Evolutionary conservation across 768 basidiomycete species (phyloP), one percentile per base, ranked within the genome.

Genomic region (Russula dissimulans): DNA sequence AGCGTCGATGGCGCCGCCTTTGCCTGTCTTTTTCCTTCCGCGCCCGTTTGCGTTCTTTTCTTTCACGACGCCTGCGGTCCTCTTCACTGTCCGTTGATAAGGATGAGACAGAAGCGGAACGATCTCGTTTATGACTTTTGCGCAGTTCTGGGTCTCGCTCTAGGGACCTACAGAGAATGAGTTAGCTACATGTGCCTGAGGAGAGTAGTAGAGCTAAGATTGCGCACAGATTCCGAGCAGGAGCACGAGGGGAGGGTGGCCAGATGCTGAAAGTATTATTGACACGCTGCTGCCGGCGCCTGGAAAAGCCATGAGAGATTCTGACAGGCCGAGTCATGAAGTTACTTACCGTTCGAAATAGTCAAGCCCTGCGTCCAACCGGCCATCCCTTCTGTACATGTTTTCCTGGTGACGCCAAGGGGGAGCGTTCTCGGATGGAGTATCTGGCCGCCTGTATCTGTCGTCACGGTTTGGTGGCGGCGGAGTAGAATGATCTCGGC

Each of bases 231-330:
- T 72, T 71, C 41, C 88, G 81, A 41, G 79, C 73, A 56, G 83
- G 82, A 10, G 78, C 81, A 64, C 85, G 86, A 0, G 91, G 91
- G 3, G 91, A 93, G 4, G 83, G 72, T 1, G 91, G 91, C 91
- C 91, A 94, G n/a, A 91, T 77, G 65, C 79, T 78, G 2, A 83
- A 70, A 5, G 76, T 77, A 9, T 73, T 80, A 5, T 66, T 75
- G 65, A 83, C 83, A 50, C 91, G 78, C 69, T 91, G 85, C 49
- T 76, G 69, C 57, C 88, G 78, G 36, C 91, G 91, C 66, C 91
- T 93, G 61, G 0, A 54, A 59, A 46, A 44, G 39, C n/a, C 15
- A 59, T 60, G 22, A 55, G 39, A 5, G 46, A 59, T 31, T 52
- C 39, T 41, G 68, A 26, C 8, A 22, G 17, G 57, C 12, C 31